A percentile compares a stretch with the other conserved stretches of the same genome.
Evolutionary conservation across 2,329 filamentous ascomycete species (phyloP).

Genomic region (Juglanconis oblonga): DNA sequence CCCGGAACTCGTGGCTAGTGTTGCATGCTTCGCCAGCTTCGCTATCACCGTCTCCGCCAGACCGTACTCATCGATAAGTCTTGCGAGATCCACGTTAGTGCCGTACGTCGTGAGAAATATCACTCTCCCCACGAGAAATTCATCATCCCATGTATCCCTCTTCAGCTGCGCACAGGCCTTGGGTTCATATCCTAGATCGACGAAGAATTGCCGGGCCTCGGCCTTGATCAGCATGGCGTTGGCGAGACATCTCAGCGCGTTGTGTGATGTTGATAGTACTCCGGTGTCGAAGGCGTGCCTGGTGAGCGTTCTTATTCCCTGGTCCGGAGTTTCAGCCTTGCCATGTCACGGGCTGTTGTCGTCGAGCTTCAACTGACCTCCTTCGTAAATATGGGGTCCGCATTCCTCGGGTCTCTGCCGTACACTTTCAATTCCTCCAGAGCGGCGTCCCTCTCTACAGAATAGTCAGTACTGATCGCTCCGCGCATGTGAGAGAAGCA

Average conservation of each 20-base stretch:
- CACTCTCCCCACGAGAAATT: constrained; percentile 79
- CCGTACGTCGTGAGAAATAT: constrained; percentile 79
- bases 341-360: not conserved
- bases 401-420: constrained; percentile 67
- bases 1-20: constrained; percentile 30
- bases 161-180: constrained; percentile 70
- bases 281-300: constrained; percentile 70
- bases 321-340: constrained; percentile 3
- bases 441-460: constrained; percentile 58
- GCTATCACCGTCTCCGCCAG: constrained; percentile 66
- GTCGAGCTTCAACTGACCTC: constrained; percentile 47
- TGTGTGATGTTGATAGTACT: constrained; percentile 62
- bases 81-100: constrained; percentile 63
- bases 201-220: constrained; percentile 67
- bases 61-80: constrained; percentile 62
- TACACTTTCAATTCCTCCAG: constrained; percentile 74
- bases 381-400: constrained; percentile 81
- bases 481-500: not conserved
- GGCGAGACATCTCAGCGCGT: constrained; percentile 77
- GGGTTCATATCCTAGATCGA: constrained; percentile 64
- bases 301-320: constrained; percentile 74
- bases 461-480: constrained; percentile 10
- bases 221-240: constrained; percentile 75
- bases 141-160: constrained; percentile 74
- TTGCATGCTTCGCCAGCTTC: constrained; percentile 70